These are phyloP conservation scores for Xylariaceae sp. DNA, from an alignment of 2,329 filamentous ascomycete species.

Conservation along the genomic window DNA sequence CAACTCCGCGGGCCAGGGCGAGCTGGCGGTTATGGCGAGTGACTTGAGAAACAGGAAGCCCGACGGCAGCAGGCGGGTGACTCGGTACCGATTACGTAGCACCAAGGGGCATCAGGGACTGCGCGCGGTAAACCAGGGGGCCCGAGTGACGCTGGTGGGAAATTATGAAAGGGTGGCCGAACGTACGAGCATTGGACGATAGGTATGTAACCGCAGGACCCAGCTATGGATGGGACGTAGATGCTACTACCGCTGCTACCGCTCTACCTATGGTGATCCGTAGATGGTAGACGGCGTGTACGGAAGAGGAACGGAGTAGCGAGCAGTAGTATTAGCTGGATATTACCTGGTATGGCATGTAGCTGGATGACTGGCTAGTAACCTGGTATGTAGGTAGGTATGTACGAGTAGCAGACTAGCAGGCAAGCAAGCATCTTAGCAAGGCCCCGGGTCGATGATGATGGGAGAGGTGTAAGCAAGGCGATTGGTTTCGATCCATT, in stretches of 20 bases:
- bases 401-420: not conserved
- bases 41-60: conserved; percentile 4
- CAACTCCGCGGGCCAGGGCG: conserved; percentile 4
- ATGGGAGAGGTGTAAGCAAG: conserved; percentile 6
- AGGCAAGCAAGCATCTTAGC: not conserved
- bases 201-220: not conserved
- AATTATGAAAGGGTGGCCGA: conserved; percentile 20
- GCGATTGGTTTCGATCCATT: conserved; percentile 13
- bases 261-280: too few relatives aligned
- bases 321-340: too few relatives aligned
- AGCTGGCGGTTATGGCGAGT: conserved; percentile 7
- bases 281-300: too few relatives aligned
- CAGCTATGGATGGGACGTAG: not conserved
- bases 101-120: conserved; percentile 10
- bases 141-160: conserved; percentile 16
- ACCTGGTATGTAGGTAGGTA: too few relatives aligned
- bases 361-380: too few relatives aligned
- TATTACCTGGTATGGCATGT: too few relatives aligned
- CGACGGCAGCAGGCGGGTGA: conserved; percentile 9
- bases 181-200: conserved; percentile 12
- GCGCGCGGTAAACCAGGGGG: conserved; percentile 10
- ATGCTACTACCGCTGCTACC: not conserved
- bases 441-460: conserved; percentile 7
- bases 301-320: too few relatives aligned
- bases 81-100: conserved; percentile 17